Base-by-base conservation (phyloP, 495 filamentous ascomycete species). In the Aspergillus sparsus region DNA sequence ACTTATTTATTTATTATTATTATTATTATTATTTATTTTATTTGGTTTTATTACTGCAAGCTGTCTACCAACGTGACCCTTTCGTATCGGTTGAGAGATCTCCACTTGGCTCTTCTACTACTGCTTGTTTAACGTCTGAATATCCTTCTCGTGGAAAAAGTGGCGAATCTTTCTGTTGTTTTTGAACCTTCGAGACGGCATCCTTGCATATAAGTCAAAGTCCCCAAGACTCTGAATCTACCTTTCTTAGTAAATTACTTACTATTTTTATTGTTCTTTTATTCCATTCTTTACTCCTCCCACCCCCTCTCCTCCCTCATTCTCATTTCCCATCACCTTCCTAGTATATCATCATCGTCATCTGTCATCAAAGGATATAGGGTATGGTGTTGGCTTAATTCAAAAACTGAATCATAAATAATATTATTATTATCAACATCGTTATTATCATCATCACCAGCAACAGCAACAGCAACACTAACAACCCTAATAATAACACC, bases 31-130 rank as follows among this genome's bases (percentile, higher is more conserved):
- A 16, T 27, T 10, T 55, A 42, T 55, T 45, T 33, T 55, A 55
- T 55, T 55, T 45, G 35, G 37, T 52, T 52, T 36, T 52, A 52
- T 34, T 6, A 49, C 10, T 52, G 49, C 57, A 55, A 51, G 41
- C 44, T 16, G 49, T 55, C 58, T 51, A 55, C 58, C 58, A 65
- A 65, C 59, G 59, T 56, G 63, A 65, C 58, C 62, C 54, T 60
- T 60, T 53, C 32, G 53, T 41, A 57, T 47, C 42, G 37, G 9
- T 13, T 41, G 51, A 64, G 44, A 47, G 44, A 47, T 61, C 63
- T 62, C 63, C 63, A 65, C 47, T 59, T 51, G 15, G 39, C 16
- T 31, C 21, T 27, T 39, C 18, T 56, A 33, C 36, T 41, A 33
- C 46, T 58, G 37, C 11, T 31, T 32, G 47, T 52, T 58, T 44